Base-by-base conservation (phyloP, 2,329 filamentous ascomycete genomes). In the Pseudogymnoascus sp. region DNA sequence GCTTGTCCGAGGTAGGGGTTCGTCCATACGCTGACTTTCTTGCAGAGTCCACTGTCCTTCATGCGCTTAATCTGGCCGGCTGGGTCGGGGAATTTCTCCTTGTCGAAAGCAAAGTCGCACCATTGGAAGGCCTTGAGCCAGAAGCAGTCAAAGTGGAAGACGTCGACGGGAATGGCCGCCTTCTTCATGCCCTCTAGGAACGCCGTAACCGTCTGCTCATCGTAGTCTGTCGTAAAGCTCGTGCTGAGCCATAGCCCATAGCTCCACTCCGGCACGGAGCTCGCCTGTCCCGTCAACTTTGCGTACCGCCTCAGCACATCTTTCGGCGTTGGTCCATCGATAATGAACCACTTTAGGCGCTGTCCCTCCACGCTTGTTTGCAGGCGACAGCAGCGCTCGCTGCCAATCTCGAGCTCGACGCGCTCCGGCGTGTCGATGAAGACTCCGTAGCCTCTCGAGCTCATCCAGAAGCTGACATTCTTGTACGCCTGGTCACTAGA, bases 201-300 rank as follows among this genome's bases (percentile, higher is more conserved):
- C 13, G 74, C 72, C 7, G 75, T 79, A 3, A 84, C 82, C 0
- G 81, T 84, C 57, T 76, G 69, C 67, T 84, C 81, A 57, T 81
- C 79, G 67, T 85, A 84, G 48, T 78, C 77, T 2, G 82, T 84
- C 2, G 81, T 84, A 68, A 84, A 85, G 28, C 77, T 86, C 12
- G 88, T 92, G 60, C 83, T 89, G 18, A 91, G 77, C 87, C 87
- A 90, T 7, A 90, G 76, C 1, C 87, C 87, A 63, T 84, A 90
- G 63, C 84, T 89, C 88, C 88, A 91, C 26, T 80, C 79, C 0
- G 88, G 88, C 1, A 89, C 80, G 60, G 79, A 78, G 34, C 78
- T 80, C 0, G 88, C 80, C 52, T 78, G 78, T 1, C 88, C 88
- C 0, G 86, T 90, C 34, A 91, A 75, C 19, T 79, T 74, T 0